These are phyloP conservation scores for Strobilomyces dryophilus DNA, from an alignment of 768 basidiomycete species.

Conservation along the genomic window DNA sequence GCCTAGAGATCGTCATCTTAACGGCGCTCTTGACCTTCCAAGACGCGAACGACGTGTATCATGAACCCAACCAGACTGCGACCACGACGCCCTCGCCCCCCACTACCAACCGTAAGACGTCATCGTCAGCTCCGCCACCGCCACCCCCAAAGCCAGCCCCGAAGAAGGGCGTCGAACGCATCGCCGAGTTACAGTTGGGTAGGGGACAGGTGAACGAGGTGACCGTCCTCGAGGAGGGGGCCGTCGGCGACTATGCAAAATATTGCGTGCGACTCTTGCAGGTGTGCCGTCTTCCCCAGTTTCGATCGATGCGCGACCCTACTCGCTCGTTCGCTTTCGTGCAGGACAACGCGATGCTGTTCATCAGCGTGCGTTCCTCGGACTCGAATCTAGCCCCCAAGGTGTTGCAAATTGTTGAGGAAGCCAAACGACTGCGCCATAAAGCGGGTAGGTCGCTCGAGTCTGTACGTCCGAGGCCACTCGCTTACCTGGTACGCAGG, in stretches of 20 bases:
- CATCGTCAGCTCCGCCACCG: conserved; percentile 35
- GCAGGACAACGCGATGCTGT: conserved; percentile 79
- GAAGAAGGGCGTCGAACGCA: conserved; percentile 62
- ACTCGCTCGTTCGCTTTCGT: neutral
- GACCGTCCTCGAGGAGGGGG: conserved; percentile 61
- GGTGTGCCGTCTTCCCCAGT: conserved; percentile 38
- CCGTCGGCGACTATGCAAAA: conserved; percentile 60
- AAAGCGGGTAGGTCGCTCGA: conserved; percentile 53
- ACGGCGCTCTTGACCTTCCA: conserved; percentile 75
- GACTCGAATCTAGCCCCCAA: conserved; percentile 65
- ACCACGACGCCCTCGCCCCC: conserved; percentile 1
- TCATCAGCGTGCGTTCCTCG: conserved; percentile 67
- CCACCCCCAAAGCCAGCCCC: conserved; percentile 60
- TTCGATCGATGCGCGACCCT: neutral
- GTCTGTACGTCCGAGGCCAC: neutral
- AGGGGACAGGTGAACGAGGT: conserved; percentile 75
- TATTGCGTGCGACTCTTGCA: conserved; percentile 62
- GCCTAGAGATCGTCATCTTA: conserved; percentile 77
- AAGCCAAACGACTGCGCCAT: conserved; percentile 71
- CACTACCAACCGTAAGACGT: neutral
- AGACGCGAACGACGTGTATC: conserved; percentile 59
- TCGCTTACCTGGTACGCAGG: conserved; percentile 35
- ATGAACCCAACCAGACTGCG: conserved; percentile 30
- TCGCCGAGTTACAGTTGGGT: conserved; percentile 65
- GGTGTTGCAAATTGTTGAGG: conserved; percentile 75